phyloP scores from a whole-genome alignment of 306 rosid species.

The Lupinus albus region DNA sequence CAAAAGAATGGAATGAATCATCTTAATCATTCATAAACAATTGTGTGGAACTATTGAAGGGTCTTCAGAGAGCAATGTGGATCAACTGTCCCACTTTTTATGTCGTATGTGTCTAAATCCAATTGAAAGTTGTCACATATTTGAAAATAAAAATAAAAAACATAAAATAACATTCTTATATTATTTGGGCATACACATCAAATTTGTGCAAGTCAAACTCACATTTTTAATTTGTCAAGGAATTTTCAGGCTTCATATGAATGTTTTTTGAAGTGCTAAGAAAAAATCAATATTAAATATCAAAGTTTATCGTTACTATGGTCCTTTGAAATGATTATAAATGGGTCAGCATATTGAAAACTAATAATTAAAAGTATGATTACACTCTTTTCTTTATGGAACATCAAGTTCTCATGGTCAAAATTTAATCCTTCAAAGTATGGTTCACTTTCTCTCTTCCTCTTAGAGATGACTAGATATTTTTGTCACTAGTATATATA shows the following conservation, averaged over 20 bases:
- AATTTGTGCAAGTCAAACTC: slow-evolving; percentile 8
- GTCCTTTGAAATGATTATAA: slow-evolving; percentile 43
- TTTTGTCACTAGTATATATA: slow-evolving; percentile 1
- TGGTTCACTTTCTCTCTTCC: slow-evolving; percentile 2
- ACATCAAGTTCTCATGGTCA: slow-evolving; percentile 50
- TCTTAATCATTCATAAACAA: neutral
- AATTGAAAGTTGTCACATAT: too few relatives aligned
- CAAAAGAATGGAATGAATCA: slow-evolving; percentile 6
- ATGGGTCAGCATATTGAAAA: slow-evolving; percentile 50
- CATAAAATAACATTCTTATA: too few relatives aligned
- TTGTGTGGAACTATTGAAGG: slow-evolving; percentile 17
- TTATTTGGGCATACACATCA: slow-evolving; percentile 1
- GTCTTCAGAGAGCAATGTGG: neutral
- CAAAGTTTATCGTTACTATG: slow-evolving; percentile 20
- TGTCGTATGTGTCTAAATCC: too few relatives aligned
- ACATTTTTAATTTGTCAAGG: slow-evolving; percentile 18
- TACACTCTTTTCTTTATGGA: slow-evolving; percentile 43
- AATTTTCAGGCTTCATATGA: slow-evolving; percentile 21
- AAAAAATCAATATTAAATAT: neutral
- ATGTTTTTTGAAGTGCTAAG: slow-evolving; percentile 13
- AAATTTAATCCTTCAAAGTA: slow-evolving; percentile 51
- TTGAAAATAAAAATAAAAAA: too few relatives aligned
- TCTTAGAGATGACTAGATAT: neutral
- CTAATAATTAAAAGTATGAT: slow-evolving; percentile 45
- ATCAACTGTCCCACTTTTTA: too few relatives aligned